phyloP scores from a whole-genome alignment of 345 rosid species.

The Lagerstroemia speciosa region DNA sequence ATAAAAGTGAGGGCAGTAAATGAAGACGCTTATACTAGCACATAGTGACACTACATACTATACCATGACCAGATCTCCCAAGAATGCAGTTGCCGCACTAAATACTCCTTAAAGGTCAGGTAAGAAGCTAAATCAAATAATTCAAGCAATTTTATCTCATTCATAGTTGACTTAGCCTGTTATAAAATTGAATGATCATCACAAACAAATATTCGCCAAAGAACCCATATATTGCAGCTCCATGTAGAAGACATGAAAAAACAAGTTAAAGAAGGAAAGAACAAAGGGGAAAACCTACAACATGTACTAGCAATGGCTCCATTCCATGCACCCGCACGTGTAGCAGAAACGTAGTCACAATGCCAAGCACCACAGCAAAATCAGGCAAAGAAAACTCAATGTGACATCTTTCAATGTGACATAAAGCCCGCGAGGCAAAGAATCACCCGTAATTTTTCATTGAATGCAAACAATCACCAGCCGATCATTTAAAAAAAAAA shows the following conservation, averaged over 20 bases:
- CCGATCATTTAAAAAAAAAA: too few relatives aligned
- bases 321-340: neutral
- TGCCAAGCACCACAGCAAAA: neutral
- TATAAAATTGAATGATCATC: neutral
- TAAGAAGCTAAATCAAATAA: neutral
- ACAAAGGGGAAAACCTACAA: too few relatives aligned
- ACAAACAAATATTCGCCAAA: neutral
- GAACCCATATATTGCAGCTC: neutral
- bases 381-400: neutral
- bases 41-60: neutral
- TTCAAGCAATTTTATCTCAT: neutral
- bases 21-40: neutral
- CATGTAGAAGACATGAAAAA: neutral
- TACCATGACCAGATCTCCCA: neutral
- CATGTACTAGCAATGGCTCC: neutral
- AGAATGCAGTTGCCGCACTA: neutral
- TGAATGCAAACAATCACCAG: neutral
- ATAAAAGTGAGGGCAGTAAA: constrained; percentile 2
- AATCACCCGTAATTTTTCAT: neutral
- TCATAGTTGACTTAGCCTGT: neutral
- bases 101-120: too few relatives aligned
- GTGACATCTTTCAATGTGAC: neutral
- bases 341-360: neutral
- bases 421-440: neutral
- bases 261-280: neutral